phyloP scores from a whole-genome alignment of 768 basidiomycete genomes.

The Cubamyces sp. region DNA sequence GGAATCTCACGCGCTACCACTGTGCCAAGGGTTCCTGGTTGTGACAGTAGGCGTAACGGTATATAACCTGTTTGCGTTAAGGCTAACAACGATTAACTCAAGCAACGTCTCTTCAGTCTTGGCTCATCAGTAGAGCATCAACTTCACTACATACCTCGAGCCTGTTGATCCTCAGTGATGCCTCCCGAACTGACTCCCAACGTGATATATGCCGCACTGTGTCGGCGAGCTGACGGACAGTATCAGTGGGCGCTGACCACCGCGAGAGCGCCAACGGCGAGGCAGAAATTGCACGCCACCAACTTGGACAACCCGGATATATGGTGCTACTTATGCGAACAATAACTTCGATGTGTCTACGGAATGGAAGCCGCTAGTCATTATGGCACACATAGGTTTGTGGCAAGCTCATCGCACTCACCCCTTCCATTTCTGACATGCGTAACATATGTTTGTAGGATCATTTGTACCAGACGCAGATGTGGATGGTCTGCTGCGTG shows the following conservation, averaged over 20 bases:
- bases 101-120: too few relatives aligned
- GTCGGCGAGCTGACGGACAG: conserved; percentile 3
- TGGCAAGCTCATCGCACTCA: too few relatives aligned
- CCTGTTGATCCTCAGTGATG: too few relatives aligned
- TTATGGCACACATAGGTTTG: conserved; percentile 1
- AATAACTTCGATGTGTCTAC: conserved; percentile 3
- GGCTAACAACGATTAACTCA: too few relatives aligned
- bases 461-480: too few relatives aligned
- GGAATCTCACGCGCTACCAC: conserved; percentile 25
- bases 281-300: conserved; percentile 10
- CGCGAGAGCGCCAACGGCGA: background rate
- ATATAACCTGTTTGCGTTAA: too few relatives aligned
- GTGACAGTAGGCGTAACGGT: too few relatives aligned
- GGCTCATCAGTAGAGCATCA: too few relatives aligned
- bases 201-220: conserved; percentile 6
- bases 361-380: conserved; percentile 8
- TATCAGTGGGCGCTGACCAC: conserved; percentile 7
- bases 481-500: too few relatives aligned
- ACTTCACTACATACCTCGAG: too few relatives aligned
- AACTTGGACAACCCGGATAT: conserved; percentile 1
- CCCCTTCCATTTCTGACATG: too few relatives aligned
- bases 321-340: conserved; percentile 11
- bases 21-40: conserved; percentile 20
- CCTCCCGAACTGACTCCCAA: background rate
- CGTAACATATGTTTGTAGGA: too few relatives aligned